Base-by-base conservation (phyloP, 495 filamentous ascomycete genomes). In the Penicillium salamii region DNA sequence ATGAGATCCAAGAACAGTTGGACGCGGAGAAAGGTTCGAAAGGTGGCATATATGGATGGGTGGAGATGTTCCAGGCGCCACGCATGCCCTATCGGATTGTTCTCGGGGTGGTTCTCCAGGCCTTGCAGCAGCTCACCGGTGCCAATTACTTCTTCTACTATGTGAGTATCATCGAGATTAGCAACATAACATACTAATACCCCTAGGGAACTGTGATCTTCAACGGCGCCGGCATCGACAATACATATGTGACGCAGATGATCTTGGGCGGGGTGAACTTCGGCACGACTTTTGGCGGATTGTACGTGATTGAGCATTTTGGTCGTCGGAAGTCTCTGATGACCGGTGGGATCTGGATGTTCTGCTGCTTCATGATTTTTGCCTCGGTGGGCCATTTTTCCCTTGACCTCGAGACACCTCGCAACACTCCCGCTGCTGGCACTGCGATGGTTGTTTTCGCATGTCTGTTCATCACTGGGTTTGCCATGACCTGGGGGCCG, bases 231-330 rank as follows among this genome's bases (percentile, higher is more conserved):
- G 87, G 85, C 34, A 78, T 90, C 36, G 63, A 57, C 20, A 82
- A 90, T 62, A 77, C 74, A 43, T 89, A 78, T 59, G 72, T 87
- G 9, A 89, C 85, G 0, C 81, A 85, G 49, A 84, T 90, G 57
- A 90, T 90, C 42, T 75, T 88, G 0, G 83, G 82, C 11, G 78
- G 73, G 3, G 85, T 91, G 52, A 91, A 91, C 56, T 83, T 90
- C 28, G 77, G 65, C 20, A 82, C 78, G 24, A 90, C 88, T 2
- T 82, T 90, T 52, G 76, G 74, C 12, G 85, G 85, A 41, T 64
- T 91, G 19, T 89, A 81, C 46, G 63, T 88, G 23, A 84, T 90
- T 28, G 81, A 88, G 53, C 74, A 79, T 42, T 86, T 77, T 39
- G 86, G 87, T 15, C 81, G 88, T 8, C 78, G 88, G 23, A 78